Evolutionary conservation across 495 filamentous ascomycete species (phyloP), one percentile per base, ranked within the genome.

Genomic region (Penicillium cataractarum): DNA sequence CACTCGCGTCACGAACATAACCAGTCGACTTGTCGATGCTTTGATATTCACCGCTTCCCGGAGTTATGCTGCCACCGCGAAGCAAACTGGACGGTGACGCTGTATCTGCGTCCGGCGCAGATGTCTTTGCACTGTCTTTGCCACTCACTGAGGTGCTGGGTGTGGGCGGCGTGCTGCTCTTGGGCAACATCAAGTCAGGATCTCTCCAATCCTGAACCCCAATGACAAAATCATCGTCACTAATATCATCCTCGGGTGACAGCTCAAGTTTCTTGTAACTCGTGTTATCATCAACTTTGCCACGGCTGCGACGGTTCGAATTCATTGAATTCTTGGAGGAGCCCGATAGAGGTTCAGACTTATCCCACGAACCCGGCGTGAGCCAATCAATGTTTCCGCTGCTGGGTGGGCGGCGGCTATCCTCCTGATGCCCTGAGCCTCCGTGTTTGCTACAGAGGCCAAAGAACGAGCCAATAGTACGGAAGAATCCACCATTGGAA

Each of bases 201-300:
- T 96, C 92, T 58, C 92, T 87, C 92, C 92, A 96, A 66, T 97
- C 92, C 63, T 97, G 92, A 13, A 96, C 88, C 3, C 92, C 92
- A 71, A 96, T 97, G n/a, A 91, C 86, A 73, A 96, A 97, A 56
- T 84, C 87, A 75, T 93, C 91, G 8, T 77, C 81, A 44, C 81
- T 72, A 32, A 65, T 54, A 6, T 35, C 71, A 40, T 58, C 56
- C 32, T 68, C 69, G 15, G 67, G 49, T 21, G 59, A 51, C 13
- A 71, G 55, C 8, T 69, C 67, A 12, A 67, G 61, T 37, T 62
- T 65, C 56, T 74, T 65, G 56, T 65, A 32, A 58, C 52, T 49
- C 42, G 70, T 24, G 8, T 39, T 50, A 32, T 55, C 55, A 15
- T 65, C 63, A 3, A 32, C 8, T 44, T 71, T 73, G 55, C 31